These are phyloP conservation scores for Colletotrichum sp. DNA, from an alignment of 2,329 filamentous ascomycete species.

Conservation along the genomic window DNA sequence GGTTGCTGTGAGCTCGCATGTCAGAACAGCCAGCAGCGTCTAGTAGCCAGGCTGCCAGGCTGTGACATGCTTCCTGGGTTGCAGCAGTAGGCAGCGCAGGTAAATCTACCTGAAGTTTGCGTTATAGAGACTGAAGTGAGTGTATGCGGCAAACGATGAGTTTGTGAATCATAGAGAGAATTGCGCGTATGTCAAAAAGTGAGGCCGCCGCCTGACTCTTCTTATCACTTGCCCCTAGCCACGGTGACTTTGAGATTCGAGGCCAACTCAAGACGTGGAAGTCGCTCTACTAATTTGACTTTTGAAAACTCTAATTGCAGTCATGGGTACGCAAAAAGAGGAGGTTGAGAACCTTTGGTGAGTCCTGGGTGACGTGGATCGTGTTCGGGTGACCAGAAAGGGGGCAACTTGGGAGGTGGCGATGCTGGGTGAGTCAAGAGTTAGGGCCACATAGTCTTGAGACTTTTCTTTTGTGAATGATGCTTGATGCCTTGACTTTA, in stretches of 20 bases:
- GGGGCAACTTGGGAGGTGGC: background rate
- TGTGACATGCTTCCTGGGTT: background rate
- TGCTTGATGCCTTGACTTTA: background rate
- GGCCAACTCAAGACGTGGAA: background rate
- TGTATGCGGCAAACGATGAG: background rate
- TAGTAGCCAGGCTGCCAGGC: background rate
- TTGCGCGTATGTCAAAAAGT: background rate
- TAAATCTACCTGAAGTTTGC: fast-evolving
- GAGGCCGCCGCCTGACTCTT: background rate
- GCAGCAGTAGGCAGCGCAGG: background rate
- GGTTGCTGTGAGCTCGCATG: background rate
- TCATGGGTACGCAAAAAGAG: background rate
- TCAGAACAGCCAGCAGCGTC: background rate
- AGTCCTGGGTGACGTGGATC: background rate
- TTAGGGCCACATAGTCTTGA: fast-evolving
- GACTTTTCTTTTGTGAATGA: background rate
- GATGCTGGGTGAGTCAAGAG: background rate
- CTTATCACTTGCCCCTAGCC: background rate
- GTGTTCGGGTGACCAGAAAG: background rate
- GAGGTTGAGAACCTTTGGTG: background rate
- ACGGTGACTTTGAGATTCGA: background rate
- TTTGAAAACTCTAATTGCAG: background rate
- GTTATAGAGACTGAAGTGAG: background rate
- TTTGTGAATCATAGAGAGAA: background rate
- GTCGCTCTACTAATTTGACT: too few relatives aligned